Evolutionary conservation across 2,329 filamentous ascomycete genomes (phyloP).

Genomic region (Alternaria ventricosa): DNA sequence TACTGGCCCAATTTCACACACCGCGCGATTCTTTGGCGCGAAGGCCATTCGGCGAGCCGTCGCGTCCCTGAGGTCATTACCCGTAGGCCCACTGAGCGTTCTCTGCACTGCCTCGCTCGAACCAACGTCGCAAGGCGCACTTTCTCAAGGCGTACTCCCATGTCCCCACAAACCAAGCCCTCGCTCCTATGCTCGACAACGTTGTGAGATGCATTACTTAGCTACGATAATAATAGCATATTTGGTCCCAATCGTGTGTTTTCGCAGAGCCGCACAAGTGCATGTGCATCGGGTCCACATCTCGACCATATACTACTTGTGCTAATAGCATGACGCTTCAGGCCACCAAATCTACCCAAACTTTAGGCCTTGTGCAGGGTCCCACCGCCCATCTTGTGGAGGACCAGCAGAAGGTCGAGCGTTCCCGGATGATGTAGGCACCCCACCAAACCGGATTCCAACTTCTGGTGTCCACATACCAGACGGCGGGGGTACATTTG

Average conservation of each 20-base stretch:
- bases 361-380: conserved; percentile 48
- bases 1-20: conserved; percentile 4
- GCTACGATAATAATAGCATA: conserved; percentile 17
- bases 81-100: conserved; percentile 6
- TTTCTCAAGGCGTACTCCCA: conserved; percentile 34
- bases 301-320: background rate
- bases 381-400: conserved; percentile 48
- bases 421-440: conserved; percentile 39
- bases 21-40: conserved; percentile 9
- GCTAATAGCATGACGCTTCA: background rate
- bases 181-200: conserved; percentile 10
- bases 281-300: background rate
- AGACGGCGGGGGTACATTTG: conserved; percentile 48
- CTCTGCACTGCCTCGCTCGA: conserved; percentile 29
- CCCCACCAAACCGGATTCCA: conserved; percentile 76
- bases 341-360: conserved; percentile 39
- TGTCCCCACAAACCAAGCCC: conserved; percentile 10
- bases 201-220: conserved; percentile 15
- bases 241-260: conserved; percentile 5
- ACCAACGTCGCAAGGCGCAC: conserved; percentile 32
- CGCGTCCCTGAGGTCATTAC: conserved; percentile 16
- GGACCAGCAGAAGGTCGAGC: conserved; percentile 42
- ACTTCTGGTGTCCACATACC: conserved; percentile 80
- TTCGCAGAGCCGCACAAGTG: conserved; percentile 1
- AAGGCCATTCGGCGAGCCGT: conserved; percentile 15